These are phyloP conservation scores for Calonectria naviculata DNA, from an alignment of 2,329 filamentous ascomycete genomes.

Conservation along the genomic window DNA sequence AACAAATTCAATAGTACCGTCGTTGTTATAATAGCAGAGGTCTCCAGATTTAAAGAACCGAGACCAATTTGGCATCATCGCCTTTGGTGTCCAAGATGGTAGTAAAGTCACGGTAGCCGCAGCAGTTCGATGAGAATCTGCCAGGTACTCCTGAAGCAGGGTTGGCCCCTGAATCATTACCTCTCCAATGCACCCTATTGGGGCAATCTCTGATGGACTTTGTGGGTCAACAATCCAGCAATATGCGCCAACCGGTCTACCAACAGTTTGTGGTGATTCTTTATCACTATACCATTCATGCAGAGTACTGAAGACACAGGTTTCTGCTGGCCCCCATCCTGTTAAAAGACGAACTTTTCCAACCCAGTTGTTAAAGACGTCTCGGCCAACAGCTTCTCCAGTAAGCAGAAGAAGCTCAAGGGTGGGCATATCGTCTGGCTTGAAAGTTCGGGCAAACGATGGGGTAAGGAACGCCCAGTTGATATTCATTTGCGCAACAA, in stretches of 20 bases:
- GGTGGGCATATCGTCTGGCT: not conserved
- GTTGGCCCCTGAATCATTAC: slow-evolving; percentile 38
- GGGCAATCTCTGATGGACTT: slow-evolving; percentile 26
- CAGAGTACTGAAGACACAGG: slow-evolving; percentile 15
- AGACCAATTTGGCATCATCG: not conserved
- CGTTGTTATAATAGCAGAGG: not conserved
- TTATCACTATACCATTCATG: slow-evolving; percentile 6
- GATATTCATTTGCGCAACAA: not conserved
- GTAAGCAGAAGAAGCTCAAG: slow-evolving; percentile 16
- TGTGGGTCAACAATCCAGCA: slow-evolving; percentile 5
- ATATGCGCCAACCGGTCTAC: not conserved
- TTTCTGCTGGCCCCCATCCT: slow-evolving; percentile 24
- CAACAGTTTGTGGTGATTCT: slow-evolving; percentile 38
- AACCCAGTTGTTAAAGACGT: slow-evolving; percentile 18
- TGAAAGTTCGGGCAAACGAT: not conserved
- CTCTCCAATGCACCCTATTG: slow-evolving; percentile 38
- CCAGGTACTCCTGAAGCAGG: slow-evolving; percentile 35
- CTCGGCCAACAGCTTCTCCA: slow-evolving; percentile 17
- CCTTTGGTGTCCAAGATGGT: not conserved
- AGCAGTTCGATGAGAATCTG: slow-evolving; percentile 5
- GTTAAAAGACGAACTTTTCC: slow-evolving; percentile 11
- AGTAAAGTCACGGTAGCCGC: slow-evolving; percentile 46
- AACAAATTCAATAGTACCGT: not conserved
- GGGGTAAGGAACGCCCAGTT: slow-evolving; percentile 13
- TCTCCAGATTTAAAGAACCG: not conserved